phyloP scores from a whole-genome alignment of 495 filamentous ascomycete genomes.

The Penicillium riverlandense region DNA sequence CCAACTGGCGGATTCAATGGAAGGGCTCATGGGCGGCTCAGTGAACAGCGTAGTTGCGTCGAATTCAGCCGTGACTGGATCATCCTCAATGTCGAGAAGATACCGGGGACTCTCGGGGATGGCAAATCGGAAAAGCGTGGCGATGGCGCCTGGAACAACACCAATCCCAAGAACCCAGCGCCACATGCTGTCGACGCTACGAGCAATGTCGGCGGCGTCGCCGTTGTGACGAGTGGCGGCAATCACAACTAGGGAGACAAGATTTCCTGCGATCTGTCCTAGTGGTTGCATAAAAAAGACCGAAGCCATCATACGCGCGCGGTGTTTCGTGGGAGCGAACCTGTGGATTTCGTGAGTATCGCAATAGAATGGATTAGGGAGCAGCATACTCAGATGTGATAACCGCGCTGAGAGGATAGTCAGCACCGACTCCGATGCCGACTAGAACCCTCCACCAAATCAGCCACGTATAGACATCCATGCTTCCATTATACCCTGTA shows the following conservation, averaged over 20 bases:
- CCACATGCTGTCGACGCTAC: slow-evolving; percentile 47
- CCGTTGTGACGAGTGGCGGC: slow-evolving; percentile 22
- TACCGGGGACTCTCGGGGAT: slow-evolving; percentile 59
- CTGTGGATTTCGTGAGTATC: slow-evolving; percentile 14
- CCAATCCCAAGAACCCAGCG: slow-evolving; percentile 54
- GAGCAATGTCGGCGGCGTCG: slow-evolving; percentile 23
- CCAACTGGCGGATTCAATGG: slow-evolving; percentile 8
- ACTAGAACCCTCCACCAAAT: slow-evolving; percentile 52
- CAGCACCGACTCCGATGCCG: slow-evolving; percentile 51
- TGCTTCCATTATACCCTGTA: slow-evolving; percentile 32
- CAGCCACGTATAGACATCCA: slow-evolving; percentile 51
- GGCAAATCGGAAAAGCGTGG: slow-evolving; percentile 49
- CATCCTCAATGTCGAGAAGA: slow-evolving; percentile 44
- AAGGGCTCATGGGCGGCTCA: slow-evolving; percentile 11
- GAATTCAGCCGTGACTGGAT: slow-evolving; percentile 39
- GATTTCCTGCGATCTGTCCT: slow-evolving; percentile 55
- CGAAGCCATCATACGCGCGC: slow-evolving; percentile 57
- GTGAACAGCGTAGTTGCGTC: slow-evolving; percentile 36
- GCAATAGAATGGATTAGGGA: no score
- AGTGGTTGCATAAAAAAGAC: slow-evolving; percentile 63
- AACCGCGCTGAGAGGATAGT: slow-evolving; percentile 51
- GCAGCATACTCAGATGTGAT: slow-evolving; percentile 51
- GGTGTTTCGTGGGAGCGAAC: slow-evolving; percentile 51
- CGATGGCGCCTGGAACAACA: slow-evolving; percentile 51
- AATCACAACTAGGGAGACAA: slow-evolving; percentile 42